phyloP scores from a whole-genome alignment of 163 green algal genomes.

The Scenedesmus sp. region DNA sequence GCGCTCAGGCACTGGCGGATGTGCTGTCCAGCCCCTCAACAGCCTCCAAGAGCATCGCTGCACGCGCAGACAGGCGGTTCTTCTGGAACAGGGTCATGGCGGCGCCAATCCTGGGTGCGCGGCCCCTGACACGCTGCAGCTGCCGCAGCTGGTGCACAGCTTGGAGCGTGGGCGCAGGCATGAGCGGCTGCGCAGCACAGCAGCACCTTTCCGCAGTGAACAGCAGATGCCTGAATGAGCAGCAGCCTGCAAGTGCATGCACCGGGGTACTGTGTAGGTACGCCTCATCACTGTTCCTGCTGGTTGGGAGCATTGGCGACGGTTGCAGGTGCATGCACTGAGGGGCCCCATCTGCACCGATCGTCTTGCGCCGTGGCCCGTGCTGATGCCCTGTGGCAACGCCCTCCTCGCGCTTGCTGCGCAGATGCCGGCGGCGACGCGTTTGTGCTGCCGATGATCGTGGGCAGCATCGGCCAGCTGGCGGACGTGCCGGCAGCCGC shows the following conservation, averaged over 20 bases:
- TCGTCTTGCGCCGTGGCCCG: no score
- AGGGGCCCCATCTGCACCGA: no score
- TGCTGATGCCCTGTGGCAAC: no score
- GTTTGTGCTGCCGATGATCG: conserved; percentile 54
- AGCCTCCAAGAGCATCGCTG: conserved; percentile 49
- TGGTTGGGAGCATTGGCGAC: background rate
- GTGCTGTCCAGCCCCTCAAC: conserved; percentile 42
- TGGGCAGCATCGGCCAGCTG: conserved; percentile 84
- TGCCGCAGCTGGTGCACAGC: background rate
- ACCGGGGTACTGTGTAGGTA: no score
- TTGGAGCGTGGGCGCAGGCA: background rate
- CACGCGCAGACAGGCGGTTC: conserved; percentile 74
- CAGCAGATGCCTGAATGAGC: no score
- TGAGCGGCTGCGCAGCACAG: background rate
- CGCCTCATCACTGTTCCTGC: background rate
- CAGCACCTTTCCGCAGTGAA: background rate
- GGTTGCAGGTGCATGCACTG: background rate
- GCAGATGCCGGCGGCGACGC: conserved; percentile 49
- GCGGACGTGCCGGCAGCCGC: conserved; percentile 64
- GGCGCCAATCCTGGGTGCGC: conserved; percentile 67
- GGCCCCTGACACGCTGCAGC: background rate
- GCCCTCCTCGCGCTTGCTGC: background rate
- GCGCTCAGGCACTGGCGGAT: conserved; percentile 64
- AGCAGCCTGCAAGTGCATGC: no score
- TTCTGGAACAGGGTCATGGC: conserved; percentile 84